These are phyloP conservation scores for Fusarium sp. DNA, from an alignment of 2,329 filamentous ascomycete genomes.

Conservation along the genomic window DNA sequence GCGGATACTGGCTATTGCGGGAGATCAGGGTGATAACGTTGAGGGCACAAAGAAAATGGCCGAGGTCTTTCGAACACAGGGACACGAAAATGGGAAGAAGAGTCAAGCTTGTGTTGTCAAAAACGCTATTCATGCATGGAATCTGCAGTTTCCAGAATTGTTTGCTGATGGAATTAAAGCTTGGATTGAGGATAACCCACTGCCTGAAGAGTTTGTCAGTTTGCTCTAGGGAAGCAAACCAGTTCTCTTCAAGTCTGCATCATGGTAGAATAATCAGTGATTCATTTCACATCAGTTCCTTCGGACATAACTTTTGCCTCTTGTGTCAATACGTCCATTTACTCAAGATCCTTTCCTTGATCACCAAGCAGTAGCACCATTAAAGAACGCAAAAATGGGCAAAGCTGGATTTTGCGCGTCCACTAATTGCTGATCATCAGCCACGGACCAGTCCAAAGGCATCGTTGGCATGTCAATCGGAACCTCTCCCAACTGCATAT, in stretches of 20 bases:
- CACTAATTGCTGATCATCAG: not conserved
- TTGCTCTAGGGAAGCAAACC: not conserved
- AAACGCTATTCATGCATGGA: constrained; percentile 52
- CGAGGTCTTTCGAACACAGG: not conserved
- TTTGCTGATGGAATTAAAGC: constrained; percentile 54
- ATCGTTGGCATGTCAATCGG: not conserved
- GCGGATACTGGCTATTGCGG: constrained; percentile 48
- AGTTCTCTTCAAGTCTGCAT: not conserved
- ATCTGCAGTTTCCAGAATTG: constrained; percentile 55
- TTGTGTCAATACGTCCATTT: not conserved
- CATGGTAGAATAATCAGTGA: not conserved
- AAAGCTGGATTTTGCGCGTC: constrained; percentile 11
- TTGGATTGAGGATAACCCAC: constrained; percentile 49
- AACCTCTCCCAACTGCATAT: not conserved
- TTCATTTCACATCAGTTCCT: accelerated
- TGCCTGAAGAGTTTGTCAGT: constrained; percentile 45
- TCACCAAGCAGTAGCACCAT: not conserved
- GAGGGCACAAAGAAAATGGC: constrained; percentile 40
- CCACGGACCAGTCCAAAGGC: not conserved
- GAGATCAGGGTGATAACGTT: constrained; percentile 51
- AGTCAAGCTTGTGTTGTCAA: not conserved
- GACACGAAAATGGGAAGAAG: not conserved
- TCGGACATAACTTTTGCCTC: not conserved
- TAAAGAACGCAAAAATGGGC: constrained; percentile 19
- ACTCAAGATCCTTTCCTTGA: accelerated